phyloP scores from a whole-genome alignment of 176 grass and related monocot genomes.

The Aegilops tauschii region DNA sequence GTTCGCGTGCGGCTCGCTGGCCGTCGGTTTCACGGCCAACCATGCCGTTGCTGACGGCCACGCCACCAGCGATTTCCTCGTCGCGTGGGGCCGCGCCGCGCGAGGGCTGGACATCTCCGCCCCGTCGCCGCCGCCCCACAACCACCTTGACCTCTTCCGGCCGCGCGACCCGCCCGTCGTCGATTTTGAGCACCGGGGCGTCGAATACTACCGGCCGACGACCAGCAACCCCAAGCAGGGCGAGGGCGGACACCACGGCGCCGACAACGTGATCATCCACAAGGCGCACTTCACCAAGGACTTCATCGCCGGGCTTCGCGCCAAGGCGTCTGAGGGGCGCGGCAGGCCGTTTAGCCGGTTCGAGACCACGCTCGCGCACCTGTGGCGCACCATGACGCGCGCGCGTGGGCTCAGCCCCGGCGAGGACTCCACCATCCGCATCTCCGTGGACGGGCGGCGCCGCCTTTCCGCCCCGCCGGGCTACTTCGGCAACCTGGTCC shows the following conservation, averaged over 20 bases:
- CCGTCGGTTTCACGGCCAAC: slow-evolving; percentile 41
- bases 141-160: slow-evolving; percentile 18
- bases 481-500: slow-evolving; percentile 63
- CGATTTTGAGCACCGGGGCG: slow-evolving; percentile 46
- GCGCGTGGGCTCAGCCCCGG: slow-evolving; percentile 24
- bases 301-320: slow-evolving; percentile 49
- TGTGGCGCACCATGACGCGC: slow-evolving; percentile 54
- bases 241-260: background rate
- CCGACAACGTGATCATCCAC: slow-evolving; percentile 36
- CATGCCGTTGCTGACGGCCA: slow-evolving; percentile 57
- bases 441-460: slow-evolving; percentile 57
- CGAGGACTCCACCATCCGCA: slow-evolving; percentile 35
- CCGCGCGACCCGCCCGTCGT: slow-evolving; percentile 22
- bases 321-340: slow-evolving; percentile 26
- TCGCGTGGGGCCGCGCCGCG: slow-evolving; percentile 52
- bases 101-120: slow-evolving; percentile 7
- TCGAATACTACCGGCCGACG: slow-evolving; percentile 34
- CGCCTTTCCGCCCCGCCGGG: slow-evolving; percentile 38
- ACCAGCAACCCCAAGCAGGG: background rate
- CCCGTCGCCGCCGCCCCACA: background rate
- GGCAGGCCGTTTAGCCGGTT: slow-evolving; percentile 57
- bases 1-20: slow-evolving; percentile 53
- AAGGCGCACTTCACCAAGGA: slow-evolving; percentile 69
- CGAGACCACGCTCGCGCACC: slow-evolving; percentile 54
- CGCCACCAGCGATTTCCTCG: slow-evolving; percentile 55